phyloP scores from a whole-genome alignment of 345 rosid species.

The Syzygium grande region DNA sequence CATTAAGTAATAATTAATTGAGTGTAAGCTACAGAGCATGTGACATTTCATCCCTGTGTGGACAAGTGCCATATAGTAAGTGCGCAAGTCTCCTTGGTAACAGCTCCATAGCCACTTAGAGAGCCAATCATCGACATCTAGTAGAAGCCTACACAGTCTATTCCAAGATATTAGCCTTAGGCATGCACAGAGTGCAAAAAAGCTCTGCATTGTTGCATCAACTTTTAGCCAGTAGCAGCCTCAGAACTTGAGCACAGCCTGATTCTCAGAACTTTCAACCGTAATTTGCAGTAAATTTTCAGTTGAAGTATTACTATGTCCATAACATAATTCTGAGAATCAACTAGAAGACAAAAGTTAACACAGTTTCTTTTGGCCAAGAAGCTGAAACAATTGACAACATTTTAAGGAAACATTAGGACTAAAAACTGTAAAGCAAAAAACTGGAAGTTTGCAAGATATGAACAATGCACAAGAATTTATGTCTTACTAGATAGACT shows the following conservation, averaged over 20 bases:
- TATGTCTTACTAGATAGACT: neutral
- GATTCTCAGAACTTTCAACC: neutral
- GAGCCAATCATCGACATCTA: neutral
- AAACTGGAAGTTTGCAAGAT: neutral
- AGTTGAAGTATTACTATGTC: neutral
- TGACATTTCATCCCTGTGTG: neutral
- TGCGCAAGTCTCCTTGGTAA: neutral
- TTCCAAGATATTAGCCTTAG: neutral
- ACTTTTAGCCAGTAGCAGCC: neutral
- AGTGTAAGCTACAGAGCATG: neutral
- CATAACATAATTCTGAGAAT: neutral
- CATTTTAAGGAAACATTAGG: neutral
- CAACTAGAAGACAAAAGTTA: neutral
- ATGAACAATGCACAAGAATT: neutral
- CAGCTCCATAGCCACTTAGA: neutral
- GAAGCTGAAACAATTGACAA: neutral
- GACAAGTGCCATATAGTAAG: neutral
- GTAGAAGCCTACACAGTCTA: neutral
- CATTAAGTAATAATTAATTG: neutral
- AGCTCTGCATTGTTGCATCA: neutral
- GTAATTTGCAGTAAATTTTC: neutral
- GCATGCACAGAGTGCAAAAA: neutral
- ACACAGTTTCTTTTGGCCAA: neutral
- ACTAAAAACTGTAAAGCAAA: neutral
- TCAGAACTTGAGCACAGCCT: neutral